Evolutionary conservation across 2,329 filamentous ascomycete genomes (phyloP).

Genomic region (Neofusicoccum cordaticola): DNA sequence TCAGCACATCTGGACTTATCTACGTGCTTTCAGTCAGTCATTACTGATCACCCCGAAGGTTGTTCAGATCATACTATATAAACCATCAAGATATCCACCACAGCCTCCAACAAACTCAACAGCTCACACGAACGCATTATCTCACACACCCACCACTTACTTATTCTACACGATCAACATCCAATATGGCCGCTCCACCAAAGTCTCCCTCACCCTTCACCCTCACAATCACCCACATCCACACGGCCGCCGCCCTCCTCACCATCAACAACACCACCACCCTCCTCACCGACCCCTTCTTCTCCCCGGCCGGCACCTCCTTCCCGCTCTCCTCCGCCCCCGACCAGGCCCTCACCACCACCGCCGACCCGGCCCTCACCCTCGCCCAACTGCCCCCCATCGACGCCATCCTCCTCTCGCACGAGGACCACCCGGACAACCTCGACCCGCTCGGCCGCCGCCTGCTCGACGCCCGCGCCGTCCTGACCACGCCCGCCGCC

Average conservation of each 20-base stretch:
- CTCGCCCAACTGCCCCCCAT: constrained; percentile 44
- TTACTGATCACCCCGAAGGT: too few species aligned
- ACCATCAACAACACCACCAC: constrained; percentile 28
- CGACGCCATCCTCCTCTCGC: constrained; percentile 50
- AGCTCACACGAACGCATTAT: too few species aligned
- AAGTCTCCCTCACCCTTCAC: background rate
- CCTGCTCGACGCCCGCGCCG: constrained; percentile 46
- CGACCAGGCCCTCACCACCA: background rate
- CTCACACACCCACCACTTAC: too few species aligned
- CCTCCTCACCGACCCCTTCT: constrained; percentile 29
- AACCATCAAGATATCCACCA: too few species aligned
- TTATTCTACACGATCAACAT: too few species aligned
- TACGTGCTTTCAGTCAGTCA: too few species aligned
- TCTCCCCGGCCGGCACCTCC: constrained; percentile 21
- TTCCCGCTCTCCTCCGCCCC: background rate
- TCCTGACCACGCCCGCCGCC: constrained; percentile 49
- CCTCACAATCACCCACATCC: constrained; percentile 45
- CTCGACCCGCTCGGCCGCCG: constrained; percentile 47
- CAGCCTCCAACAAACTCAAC: too few species aligned
- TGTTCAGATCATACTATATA: too few species aligned
- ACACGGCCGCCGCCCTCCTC: constrained; percentile 50
- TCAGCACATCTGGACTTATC: too few species aligned
- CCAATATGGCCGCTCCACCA: too few species aligned
- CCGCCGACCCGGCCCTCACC: constrained; percentile 31
- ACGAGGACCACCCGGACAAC: constrained; percentile 53